Conservation (phyloP, 495 filamentous ascomycete genomes). For the Daldinia caldariorum region DNA sequence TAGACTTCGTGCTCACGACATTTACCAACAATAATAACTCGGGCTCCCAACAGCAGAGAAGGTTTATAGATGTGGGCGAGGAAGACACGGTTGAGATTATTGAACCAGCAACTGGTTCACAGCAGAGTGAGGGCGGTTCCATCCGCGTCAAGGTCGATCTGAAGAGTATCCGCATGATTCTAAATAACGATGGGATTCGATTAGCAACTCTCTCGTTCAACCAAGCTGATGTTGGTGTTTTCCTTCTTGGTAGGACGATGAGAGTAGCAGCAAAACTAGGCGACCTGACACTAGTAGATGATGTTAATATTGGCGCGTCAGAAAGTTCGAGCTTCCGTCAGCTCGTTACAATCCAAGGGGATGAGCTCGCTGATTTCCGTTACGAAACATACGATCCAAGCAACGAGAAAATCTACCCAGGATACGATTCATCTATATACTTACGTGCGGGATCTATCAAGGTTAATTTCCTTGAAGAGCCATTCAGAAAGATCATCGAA, state of each 20-base stretch:
- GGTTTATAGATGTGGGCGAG: slow-evolving; percentile 52
- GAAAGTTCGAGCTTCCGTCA: slow-evolving; percentile 83
- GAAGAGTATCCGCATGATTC: slow-evolving; percentile 89
- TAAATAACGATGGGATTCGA: slow-evolving; percentile 98
- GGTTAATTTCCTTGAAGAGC: slow-evolving; percentile 94
- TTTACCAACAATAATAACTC: slow-evolving; percentile 78
- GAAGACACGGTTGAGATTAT: slow-evolving; percentile 49
- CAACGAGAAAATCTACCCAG: slow-evolving; percentile 75
- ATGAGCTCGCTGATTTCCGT: slow-evolving; percentile 96
- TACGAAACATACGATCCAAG: slow-evolving; percentile 93
- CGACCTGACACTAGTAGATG: slow-evolving; percentile 87
- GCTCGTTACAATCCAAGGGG: slow-evolving; percentile 90
- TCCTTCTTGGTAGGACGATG: slow-evolving; percentile 85
- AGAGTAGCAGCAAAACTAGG: slow-evolving; percentile 86
- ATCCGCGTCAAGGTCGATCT: slow-evolving; percentile 86
- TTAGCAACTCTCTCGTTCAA: slow-evolving; percentile 92
- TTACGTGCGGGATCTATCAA: slow-evolving; percentile 92
- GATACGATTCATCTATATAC: slow-evolving; percentile 92
- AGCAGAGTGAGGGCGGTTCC: slow-evolving; percentile 52
- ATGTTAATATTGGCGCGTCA: slow-evolving; percentile 90
- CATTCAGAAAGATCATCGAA: slow-evolving; percentile 97
- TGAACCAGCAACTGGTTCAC: slow-evolving; percentile 44
- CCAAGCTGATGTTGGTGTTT: slow-evolving; percentile 89
- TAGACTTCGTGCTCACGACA: slow-evolving; percentile 95
- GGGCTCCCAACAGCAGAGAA: slow-evolving; percentile 49